These are phyloP conservation scores for Leishmania turanica DNA, from an alignment of 208 protist genomes.

Conservation along the genomic window DNA sequence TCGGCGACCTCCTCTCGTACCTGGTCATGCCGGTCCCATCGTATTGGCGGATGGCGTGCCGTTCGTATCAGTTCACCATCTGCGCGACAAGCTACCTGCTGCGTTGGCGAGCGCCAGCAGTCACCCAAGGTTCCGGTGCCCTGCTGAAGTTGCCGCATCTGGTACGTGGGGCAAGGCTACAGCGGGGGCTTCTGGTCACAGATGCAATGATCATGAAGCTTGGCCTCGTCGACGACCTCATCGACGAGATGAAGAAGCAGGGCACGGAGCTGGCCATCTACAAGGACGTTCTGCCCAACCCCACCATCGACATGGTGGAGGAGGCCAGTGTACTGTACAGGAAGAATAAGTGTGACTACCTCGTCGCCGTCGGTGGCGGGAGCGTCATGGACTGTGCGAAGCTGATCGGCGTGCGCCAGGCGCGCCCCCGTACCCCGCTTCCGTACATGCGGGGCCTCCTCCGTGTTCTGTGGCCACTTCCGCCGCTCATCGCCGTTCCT, in stretches of 20 bases:
- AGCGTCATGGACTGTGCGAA: slow-evolving; percentile 88
- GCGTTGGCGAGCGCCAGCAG: slow-evolving; percentile 36
- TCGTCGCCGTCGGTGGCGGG: slow-evolving; percentile 87
- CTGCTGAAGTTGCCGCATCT: slow-evolving; percentile 38
- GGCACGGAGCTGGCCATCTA: slow-evolving; percentile 45
- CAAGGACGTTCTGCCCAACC: slow-evolving; percentile 57
- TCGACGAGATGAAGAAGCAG: slow-evolving; percentile 38
- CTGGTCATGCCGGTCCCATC: slow-evolving; percentile 41
- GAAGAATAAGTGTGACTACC: slow-evolving; percentile 45
- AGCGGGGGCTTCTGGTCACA: slow-evolving; percentile 50
- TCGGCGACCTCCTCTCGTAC: neutral
- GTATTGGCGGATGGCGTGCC: slow-evolving; percentile 36
- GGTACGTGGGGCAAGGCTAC: slow-evolving; percentile 37
- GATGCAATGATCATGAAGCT: slow-evolving; percentile 58
- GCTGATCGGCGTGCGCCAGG: slow-evolving; percentile 67
- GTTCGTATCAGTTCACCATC: slow-evolving; percentile 30
- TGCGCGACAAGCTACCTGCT: slow-evolving; percentile 36
- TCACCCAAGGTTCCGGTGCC: slow-evolving; percentile 41
- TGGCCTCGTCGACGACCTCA: slow-evolving; percentile 42
- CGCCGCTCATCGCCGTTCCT: slow-evolving; percentile 66
- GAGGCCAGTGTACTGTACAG: slow-evolving; percentile 39
- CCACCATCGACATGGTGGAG: slow-evolving; percentile 50
- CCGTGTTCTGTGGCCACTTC: slow-evolving; percentile 47
- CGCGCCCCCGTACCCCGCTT: slow-evolving; percentile 50
- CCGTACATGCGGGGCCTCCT: slow-evolving; percentile 48